Percentiles rank a stretch among this genome's conserved stretches.
Conservation (phyloP, 768 basidiomycete genomes). For the Lentinula sp. region DNA sequence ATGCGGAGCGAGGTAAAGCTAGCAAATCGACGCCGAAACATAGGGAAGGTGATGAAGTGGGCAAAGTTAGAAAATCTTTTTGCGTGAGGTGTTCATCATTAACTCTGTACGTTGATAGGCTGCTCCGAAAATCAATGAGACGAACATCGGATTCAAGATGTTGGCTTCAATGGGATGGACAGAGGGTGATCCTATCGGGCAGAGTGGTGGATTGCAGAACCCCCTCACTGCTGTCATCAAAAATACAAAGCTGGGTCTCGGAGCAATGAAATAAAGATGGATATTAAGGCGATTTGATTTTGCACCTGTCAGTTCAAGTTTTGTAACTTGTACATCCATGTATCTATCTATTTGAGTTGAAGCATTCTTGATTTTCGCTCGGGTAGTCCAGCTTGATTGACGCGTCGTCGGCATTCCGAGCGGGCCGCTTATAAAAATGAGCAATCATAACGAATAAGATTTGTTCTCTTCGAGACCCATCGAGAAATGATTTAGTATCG, state of each 20-base stretch:
- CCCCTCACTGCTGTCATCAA: constrained; percentile 86
- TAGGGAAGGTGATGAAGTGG: constrained; percentile 83
- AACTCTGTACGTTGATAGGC: constrained; percentile 32
- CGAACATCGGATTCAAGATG: constrained; percentile 86
- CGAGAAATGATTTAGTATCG: too few species aligned
- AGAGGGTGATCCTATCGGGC: constrained; percentile 75
- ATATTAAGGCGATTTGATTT: not conserved
- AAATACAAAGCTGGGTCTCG: constrained; percentile 78
- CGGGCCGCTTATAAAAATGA: too few species aligned
- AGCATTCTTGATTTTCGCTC: too few species aligned
- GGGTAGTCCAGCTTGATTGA: too few species aligned
- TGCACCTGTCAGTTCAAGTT: not conserved
- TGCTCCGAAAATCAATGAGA: constrained; percentile 73
- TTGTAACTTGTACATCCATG: not conserved
- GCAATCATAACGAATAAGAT: too few species aligned
- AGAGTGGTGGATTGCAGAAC: constrained; percentile 53
- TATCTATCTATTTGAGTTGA: not conserved
- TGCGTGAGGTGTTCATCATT: not conserved
- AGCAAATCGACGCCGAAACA: constrained; percentile 37
- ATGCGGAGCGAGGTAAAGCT: constrained; percentile 11
- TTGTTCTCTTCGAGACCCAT: too few species aligned
- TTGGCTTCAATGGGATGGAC: constrained; percentile 89
- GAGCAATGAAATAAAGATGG: constrained; percentile 38
- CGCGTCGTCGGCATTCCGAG: too few species aligned
- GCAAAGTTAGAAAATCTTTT: constrained; percentile 44